phyloP scores from a whole-genome alignment of 1,284 basidiomycete genomes.

The Ceratobasidium sp. region DNA sequence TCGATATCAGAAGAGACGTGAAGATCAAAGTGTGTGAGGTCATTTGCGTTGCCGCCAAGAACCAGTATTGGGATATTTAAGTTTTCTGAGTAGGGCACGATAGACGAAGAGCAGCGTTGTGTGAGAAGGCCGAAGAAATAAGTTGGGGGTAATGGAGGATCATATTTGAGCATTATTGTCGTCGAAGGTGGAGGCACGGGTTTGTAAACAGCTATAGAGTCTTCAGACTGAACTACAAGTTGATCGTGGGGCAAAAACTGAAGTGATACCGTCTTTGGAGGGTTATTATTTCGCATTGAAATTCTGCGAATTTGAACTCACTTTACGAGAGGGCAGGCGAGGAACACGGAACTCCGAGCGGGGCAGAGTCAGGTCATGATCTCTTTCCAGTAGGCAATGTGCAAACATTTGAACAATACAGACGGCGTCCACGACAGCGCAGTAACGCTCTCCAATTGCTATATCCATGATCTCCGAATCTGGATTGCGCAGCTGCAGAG shows the following conservation, averaged over 20 bases:
- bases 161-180: conserved; percentile 11
- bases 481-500: conserved; percentile 17
- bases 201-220: conserved; percentile 1
- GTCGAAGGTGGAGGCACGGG: too few relatives aligned
- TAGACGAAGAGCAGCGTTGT: conserved; percentile 12
- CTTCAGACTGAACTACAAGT: neutral
- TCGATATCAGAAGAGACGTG: neutral
- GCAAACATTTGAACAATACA: conserved; percentile 30
- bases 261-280: conserved; percentile 3
- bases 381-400: conserved; percentile 1
- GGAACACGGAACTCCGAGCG: conserved; percentile 13
- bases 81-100: neutral
- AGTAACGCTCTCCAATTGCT: conserved; percentile 24
- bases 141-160: neutral
- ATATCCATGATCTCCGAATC: conserved; percentile 38
- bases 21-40: conserved; percentile 30
- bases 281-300: too few relatives aligned
- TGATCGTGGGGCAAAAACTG: conserved; percentile 16
- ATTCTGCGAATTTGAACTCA: too few relatives aligned
- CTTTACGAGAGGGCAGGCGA: conserved; percentile 19
- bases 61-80: conserved; percentile 10
- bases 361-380: neutral
- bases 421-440: conserved; percentile 29
- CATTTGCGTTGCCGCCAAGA: conserved; percentile 1
- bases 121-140: conserved; percentile 27